These are phyloP conservation scores for Ogataea nonfermentans DNA, from an alignment of 805 yeast species.

Conservation along the genomic window DNA sequence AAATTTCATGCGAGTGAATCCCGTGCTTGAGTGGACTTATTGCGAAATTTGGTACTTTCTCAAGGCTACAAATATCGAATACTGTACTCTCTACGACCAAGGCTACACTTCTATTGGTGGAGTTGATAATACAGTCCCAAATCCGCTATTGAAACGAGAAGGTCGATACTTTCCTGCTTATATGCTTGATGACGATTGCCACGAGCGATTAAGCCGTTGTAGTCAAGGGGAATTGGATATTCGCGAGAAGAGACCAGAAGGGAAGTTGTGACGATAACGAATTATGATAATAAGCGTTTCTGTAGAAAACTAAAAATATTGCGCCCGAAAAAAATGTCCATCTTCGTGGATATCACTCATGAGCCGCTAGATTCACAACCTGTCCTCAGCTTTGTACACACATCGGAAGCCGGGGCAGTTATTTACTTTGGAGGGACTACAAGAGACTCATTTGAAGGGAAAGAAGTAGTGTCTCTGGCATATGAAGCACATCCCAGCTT, in stretches of 20 bases:
- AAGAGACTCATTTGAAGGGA: slow-evolving; percentile 42
- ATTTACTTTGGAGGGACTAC: slow-evolving; percentile 52
- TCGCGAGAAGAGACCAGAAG: slow-evolving; percentile 12
- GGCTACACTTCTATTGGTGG: slow-evolving; percentile 95
- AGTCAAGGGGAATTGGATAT: slow-evolving; percentile 14
- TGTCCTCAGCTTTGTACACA: slow-evolving; percentile 39
- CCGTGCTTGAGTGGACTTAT: slow-evolving; percentile 85
- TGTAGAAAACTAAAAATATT: background rate
- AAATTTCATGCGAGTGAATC: slow-evolving; percentile 75
- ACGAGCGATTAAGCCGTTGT: slow-evolving; percentile 48
- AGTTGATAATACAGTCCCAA: slow-evolving; percentile 61
- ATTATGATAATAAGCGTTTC: background rate
- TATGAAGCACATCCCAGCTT: slow-evolving; percentile 47
- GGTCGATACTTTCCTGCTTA: slow-evolving; percentile 49
- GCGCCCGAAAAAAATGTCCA: background rate
- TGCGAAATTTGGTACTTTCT: slow-evolving; percentile 84
- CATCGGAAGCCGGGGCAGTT: slow-evolving; percentile 46
- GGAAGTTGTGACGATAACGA: slow-evolving; percentile 13
- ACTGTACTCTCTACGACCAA: slow-evolving; percentile 72
- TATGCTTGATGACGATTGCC: slow-evolving; percentile 55
- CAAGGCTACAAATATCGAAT: slow-evolving; percentile 52
- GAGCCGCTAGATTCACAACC: slow-evolving; percentile 18
- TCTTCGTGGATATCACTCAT: slow-evolving; percentile 27
- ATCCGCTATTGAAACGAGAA: slow-evolving; percentile 51
- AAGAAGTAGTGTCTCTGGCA: slow-evolving; percentile 38